Evolutionary conservation across 2,329 filamentous ascomycete genomes (phyloP).

Genomic region (Aaosphaeria pasadenensis): DNA sequence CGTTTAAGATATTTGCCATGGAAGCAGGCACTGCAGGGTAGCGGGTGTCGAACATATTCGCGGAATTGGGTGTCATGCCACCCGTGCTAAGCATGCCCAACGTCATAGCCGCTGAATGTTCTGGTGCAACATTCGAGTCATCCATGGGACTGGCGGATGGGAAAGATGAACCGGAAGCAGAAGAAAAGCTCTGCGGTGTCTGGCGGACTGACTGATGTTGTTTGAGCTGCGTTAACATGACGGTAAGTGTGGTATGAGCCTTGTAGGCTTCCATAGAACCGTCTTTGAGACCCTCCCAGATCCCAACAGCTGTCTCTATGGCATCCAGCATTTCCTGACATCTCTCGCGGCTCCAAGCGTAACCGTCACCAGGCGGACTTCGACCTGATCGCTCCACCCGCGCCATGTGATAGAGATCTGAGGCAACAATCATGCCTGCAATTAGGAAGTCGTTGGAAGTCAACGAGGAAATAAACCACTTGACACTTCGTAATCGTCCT

Average conservation of each 20-base stretch:
- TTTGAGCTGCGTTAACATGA: slow-evolving; percentile 79
- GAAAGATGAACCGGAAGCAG: slow-evolving; percentile 23
- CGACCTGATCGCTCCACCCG: slow-evolving; percentile 40
- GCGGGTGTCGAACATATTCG: slow-evolving; percentile 40
- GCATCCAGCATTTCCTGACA: slow-evolving; percentile 72
- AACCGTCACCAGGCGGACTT: slow-evolving; percentile 34
- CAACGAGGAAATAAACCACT: slow-evolving; percentile 76
- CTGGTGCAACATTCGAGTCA: slow-evolving; percentile 57
- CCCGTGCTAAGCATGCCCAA: slow-evolving; percentile 66
- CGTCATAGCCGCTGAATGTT: slow-evolving; percentile 67
- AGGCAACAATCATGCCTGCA: slow-evolving; percentile 77
- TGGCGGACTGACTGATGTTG: slow-evolving; percentile 38
- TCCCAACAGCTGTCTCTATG: slow-evolving; percentile 68
- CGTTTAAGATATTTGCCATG: slow-evolving; percentile 38
- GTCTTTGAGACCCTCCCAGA: slow-evolving; percentile 77
- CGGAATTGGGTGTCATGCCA: slow-evolving; percentile 52
- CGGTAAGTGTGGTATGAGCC: slow-evolving; percentile 72
- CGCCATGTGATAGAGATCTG: slow-evolving; percentile 74
- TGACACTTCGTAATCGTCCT: slow-evolving; percentile 69
- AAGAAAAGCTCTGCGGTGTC: slow-evolving; percentile 28
- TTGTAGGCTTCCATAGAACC: slow-evolving; percentile 88
- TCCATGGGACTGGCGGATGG: slow-evolving; percentile 36
- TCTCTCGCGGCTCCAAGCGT: slow-evolving; percentile 46
- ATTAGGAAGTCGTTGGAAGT: slow-evolving; percentile 83
- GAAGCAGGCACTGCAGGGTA: slow-evolving; percentile 27